Evolutionary conservation across 164 flowering plant genomes (phyloP).

Genomic region (Dillenia turbinata): DNA sequence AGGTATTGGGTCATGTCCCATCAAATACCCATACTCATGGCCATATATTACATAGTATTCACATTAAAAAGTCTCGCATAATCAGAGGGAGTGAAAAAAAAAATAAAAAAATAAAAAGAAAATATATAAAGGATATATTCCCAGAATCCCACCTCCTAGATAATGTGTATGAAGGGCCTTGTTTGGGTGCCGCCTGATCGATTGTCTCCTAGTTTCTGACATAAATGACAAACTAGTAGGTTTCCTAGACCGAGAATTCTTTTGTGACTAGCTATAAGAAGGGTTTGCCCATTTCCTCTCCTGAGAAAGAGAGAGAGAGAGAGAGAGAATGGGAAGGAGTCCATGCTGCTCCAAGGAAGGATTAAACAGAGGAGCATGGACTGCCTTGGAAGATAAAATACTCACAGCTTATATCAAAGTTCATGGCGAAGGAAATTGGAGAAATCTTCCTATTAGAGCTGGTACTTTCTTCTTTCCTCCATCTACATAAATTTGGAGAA

Average conservation of each 20-base stretch:
- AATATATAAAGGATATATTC: no score
- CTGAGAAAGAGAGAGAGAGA: slow-evolving; percentile 1
- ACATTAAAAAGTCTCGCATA: no score
- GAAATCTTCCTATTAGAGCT: slow-evolving; percentile 28
- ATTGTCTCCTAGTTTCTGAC: not conserved
- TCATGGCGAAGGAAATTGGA: slow-evolving; percentile 32
- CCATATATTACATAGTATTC: no score
- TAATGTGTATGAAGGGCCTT: not conserved
- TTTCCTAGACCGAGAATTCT: not conserved
- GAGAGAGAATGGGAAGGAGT: slow-evolving; percentile 23
- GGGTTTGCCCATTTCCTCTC: not conserved
- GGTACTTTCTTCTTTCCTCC: slow-evolving; percentile 9
- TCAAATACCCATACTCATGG: no score
- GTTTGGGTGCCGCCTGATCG: not conserved
- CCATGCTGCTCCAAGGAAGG: slow-evolving; percentile 30
- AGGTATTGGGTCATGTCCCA: no score
- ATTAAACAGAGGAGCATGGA: slow-evolving; percentile 33
- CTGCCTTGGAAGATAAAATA: slow-evolving; percentile 26
- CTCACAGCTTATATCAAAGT: slow-evolving; percentile 19
- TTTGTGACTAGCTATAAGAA: not conserved
- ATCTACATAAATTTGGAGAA: no score
- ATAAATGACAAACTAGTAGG: not conserved
- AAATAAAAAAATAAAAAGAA: no score
- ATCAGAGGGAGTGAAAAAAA: no score
- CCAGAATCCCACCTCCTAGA: not conserved